These are phyloP conservation scores for Adansonia grandidieri DNA, from an alignment of 441 rosid genomes.

Conservation along the genomic window DNA sequence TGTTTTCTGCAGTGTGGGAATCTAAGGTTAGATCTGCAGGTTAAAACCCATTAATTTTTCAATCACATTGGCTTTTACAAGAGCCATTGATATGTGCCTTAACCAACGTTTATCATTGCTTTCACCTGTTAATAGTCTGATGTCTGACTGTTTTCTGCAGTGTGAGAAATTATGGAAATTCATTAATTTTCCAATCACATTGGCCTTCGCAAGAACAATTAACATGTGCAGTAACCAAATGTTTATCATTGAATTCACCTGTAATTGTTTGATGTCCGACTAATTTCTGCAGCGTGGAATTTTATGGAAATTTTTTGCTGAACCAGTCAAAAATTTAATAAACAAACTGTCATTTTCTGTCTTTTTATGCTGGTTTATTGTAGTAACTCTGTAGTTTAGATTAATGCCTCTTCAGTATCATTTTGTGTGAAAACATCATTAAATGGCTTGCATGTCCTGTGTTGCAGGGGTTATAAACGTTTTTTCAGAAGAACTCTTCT, in stretches of 20 bases:
- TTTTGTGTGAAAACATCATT: constrained; percentile 14
- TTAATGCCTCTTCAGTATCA: not conserved
- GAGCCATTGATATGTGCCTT: not conserved
- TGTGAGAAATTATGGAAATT: not conserved
- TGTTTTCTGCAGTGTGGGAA: not conserved
- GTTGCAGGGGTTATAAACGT: constrained; percentile 74
- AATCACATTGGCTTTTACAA: not conserved
- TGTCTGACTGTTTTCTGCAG: not conserved
- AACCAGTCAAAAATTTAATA: not conserved
- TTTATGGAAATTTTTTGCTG: not conserved
- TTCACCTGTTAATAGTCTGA: not conserved
- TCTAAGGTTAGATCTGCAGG: not conserved
- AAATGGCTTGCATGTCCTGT: constrained; percentile 28
- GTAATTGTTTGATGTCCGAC: not conserved
- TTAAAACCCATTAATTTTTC: not conserved
- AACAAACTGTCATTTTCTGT: not conserved
- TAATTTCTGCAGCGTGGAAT: not conserved
- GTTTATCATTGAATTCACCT: not conserved
- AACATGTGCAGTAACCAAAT: not conserved
- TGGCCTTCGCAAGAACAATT: not conserved
- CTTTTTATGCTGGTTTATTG: constrained; percentile 1
- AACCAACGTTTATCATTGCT: not conserved
- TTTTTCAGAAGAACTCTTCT: constrained; percentile 61
- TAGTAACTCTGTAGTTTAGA: constrained; percentile 8
- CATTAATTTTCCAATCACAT: not conserved